phyloP scores from a whole-genome alignment of 2,329 filamentous ascomycete genomes.

The Trichoderma sp. region DNA sequence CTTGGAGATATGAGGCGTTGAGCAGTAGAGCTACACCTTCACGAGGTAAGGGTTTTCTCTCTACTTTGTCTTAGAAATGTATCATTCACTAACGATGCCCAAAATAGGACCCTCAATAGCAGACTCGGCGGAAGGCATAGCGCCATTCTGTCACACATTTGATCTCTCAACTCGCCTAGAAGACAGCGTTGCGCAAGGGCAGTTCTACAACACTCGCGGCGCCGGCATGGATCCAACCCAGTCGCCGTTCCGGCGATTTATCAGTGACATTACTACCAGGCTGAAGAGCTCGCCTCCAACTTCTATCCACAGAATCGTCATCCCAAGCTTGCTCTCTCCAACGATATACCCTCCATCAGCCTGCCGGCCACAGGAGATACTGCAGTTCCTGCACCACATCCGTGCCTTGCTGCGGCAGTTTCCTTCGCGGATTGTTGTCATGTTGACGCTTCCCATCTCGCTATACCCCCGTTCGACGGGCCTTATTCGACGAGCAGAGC shows the following conservation, averaged over 20 bases:
- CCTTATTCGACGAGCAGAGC: conserved; percentile 81
- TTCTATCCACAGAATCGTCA: conserved; percentile 74
- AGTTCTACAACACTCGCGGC: conserved; percentile 53
- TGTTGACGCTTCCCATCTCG: conserved; percentile 77
- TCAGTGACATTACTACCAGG: conserved; percentile 58
- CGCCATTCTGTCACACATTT: conserved; percentile 70
- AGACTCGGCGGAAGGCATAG: conserved; percentile 26
- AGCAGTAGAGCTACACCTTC: conserved; percentile 51
- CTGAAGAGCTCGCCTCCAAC: conserved; percentile 59
- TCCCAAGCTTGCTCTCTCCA: conserved; percentile 88
- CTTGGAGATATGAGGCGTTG: conserved; percentile 91
- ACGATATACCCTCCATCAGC: conserved; percentile 72
- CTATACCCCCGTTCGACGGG: conserved; percentile 76
- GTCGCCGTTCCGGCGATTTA: conserved; percentile 59
- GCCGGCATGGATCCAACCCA: conserved; percentile 35
- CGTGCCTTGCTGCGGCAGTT: conserved; percentile 73
- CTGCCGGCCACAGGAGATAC: conserved; percentile 69
- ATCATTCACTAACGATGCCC: not conserved
- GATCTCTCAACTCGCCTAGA: conserved; percentile 68
- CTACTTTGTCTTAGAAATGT: too few species aligned
- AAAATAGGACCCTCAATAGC: conserved; percentile 18
- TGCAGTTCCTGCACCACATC: conserved; percentile 80
- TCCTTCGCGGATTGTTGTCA: conserved; percentile 63
- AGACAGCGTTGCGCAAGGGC: conserved; percentile 50
- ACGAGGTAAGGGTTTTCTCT: conserved; percentile 13